Conservation (phyloP, 2,329 filamentous ascomycete species). For the Aspergillus persii region DNA sequence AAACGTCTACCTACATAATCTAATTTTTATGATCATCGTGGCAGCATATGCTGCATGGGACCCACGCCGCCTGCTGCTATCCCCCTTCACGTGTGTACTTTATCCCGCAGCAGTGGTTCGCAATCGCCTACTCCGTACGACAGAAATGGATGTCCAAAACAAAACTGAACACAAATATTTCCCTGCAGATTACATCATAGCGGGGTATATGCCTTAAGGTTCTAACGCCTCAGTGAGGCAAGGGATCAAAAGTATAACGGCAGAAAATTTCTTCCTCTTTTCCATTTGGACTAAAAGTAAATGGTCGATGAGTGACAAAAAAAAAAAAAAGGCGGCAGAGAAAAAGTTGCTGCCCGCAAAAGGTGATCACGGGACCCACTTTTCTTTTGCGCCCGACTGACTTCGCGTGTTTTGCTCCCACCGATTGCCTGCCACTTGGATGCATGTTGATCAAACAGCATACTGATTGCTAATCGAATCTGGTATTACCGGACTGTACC, state of each 20-base stretch:
- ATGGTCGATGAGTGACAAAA: neutral
- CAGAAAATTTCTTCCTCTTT: neutral
- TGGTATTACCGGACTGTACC: too few relatives aligned
- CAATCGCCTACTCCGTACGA: too few relatives aligned
- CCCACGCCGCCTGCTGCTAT: neutral
- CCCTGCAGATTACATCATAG: neutral
- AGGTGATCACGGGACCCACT: neutral
- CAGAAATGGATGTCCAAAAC: too few relatives aligned
- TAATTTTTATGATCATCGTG: neutral
- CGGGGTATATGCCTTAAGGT: neutral
- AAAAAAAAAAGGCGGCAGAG: neutral
- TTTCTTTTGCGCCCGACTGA: neutral
- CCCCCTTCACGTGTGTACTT: neutral
- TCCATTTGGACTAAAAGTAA: neutral
- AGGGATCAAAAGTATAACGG: neutral
- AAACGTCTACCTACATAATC: neutral
- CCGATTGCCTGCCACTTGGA: neutral
- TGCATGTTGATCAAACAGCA: neutral
- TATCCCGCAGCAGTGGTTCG: neutral
- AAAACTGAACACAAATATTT: neutral
- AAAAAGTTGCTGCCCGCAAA: neutral
- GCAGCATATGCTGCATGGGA: neutral
- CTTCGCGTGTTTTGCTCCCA: neutral
- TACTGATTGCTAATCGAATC: neutral
- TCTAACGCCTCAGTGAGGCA: neutral